phyloP scores from a whole-genome alignment of 306 rosid species.

The Clitoria ternatea region DNA sequence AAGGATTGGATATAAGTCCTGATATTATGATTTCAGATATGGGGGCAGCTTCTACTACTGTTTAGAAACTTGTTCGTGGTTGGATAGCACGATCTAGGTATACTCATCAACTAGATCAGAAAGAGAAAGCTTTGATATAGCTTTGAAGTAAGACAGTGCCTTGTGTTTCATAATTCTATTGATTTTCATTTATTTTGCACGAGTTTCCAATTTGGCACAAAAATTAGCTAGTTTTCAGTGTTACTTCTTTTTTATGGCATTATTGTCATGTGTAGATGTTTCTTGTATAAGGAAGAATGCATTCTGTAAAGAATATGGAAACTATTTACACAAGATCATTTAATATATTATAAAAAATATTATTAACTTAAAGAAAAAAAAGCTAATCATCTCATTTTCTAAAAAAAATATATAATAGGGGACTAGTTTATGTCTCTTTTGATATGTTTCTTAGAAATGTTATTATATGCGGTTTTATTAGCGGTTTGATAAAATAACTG shows the following conservation, averaged over 20 bases:
- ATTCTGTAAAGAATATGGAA: too few species aligned
- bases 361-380: too few species aligned
- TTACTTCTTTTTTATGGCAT: not conserved
- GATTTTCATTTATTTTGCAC: not conserved
- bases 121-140: conserved; percentile 27
- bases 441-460: too few species aligned
- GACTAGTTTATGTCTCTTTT: too few species aligned
- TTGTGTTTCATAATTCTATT: not conserved
- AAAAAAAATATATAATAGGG: too few species aligned
- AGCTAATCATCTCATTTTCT: too few species aligned
- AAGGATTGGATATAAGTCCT: conserved; percentile 9
- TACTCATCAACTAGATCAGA: conserved; percentile 30
- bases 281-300: not conserved
- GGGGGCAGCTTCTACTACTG: conserved; percentile 39
- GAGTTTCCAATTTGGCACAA: not conserved
- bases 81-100: conserved; percentile 46
- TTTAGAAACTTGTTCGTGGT: conserved; percentile 55
- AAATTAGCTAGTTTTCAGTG: not conserved
- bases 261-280: not conserved
- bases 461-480: too few species aligned
- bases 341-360: too few species aligned
- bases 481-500: too few species aligned
- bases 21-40: conserved; percentile 18
- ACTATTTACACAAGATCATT: too few species aligned
- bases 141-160: conserved; percentile 60